Percentiles rank a stretch among this genome's conserved stretches.
Evolutionary conservation across 257 asterid genomes (phyloP).

Genomic region (Rhazya stricta): DNA sequence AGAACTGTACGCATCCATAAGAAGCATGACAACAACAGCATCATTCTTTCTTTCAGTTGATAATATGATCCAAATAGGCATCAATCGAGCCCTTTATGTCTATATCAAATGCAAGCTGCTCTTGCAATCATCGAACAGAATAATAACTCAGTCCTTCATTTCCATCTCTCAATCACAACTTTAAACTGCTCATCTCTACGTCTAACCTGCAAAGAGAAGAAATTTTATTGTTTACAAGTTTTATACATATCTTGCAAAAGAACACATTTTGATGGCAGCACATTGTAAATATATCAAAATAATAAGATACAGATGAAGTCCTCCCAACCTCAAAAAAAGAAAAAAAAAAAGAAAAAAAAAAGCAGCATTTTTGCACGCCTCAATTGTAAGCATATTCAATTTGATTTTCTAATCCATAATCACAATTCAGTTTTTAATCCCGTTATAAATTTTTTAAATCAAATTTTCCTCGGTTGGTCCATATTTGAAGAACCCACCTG

Average conservation of each 20-base stretch:
- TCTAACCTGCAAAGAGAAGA: constrained; percentile 43
- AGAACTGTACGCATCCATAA: neutral
- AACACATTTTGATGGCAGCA: neutral
- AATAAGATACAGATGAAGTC: neutral
- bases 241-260: neutral
- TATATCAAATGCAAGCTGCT: neutral
- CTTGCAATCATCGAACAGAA: neutral
- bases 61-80: neutral
- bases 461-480: neutral
- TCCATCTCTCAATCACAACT: constrained; percentile 72
- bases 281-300: neutral
- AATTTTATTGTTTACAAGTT: neutral
- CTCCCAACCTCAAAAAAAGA: too few relatives aligned
- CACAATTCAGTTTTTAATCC: neutral
- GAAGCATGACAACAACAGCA: neutral
- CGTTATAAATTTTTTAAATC: neutral
- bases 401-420: too few relatives aligned
- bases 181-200: constrained; percentile 49
- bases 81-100: neutral
- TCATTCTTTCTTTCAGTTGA: neutral
- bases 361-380: too few relatives aligned
- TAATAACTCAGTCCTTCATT: constrained; percentile 31
- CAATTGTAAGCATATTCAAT: too few relatives aligned
- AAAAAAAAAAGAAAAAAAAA: too few relatives aligned
- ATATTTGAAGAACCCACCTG: neutral